phyloP scores from a whole-genome alignment of 768 basidiomycete genomes.

The Cystobasidium ongulense region DNA sequence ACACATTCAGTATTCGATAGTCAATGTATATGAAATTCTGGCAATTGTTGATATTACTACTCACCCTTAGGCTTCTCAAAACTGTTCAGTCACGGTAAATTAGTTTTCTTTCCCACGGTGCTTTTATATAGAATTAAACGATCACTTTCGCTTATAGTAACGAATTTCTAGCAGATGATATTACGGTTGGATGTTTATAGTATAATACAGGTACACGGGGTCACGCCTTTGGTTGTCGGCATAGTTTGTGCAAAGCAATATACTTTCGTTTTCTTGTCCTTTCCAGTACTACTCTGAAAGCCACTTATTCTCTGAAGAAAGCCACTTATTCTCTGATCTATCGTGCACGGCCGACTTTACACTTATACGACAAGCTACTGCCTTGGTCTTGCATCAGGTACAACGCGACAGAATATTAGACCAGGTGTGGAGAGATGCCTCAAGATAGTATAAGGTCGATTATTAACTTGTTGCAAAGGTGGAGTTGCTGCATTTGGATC shows the following conservation, averaged over 20 bases:
- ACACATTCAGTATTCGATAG: neutral
- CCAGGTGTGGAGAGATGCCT: constrained; percentile 7
- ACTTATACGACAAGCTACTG: neutral
- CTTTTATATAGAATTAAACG: no score
- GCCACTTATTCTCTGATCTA: no score
- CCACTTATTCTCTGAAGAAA: no score
- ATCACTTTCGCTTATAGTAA: no score
- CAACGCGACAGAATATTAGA: neutral
- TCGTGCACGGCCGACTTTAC: no score
- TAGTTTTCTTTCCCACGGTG: no score
- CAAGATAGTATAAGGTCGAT: constrained; percentile 5
- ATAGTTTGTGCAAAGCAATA: neutral
- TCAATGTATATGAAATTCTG: neutral
- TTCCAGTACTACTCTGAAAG: no score
- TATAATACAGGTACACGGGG: neutral
- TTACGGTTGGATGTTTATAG: neutral
- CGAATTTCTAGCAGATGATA: no score
- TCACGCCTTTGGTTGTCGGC: neutral
- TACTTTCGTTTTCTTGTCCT: neutral
- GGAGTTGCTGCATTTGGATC: neutral
- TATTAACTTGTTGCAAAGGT: neutral
- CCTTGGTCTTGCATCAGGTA: neutral
- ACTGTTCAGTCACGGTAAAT: neutral
- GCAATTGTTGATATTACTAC: no score
- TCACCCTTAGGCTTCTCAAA: neutral